Evolutionary conservation across 768 basidiomycete genomes (phyloP).

Genomic region (Russula emetica): DNA sequence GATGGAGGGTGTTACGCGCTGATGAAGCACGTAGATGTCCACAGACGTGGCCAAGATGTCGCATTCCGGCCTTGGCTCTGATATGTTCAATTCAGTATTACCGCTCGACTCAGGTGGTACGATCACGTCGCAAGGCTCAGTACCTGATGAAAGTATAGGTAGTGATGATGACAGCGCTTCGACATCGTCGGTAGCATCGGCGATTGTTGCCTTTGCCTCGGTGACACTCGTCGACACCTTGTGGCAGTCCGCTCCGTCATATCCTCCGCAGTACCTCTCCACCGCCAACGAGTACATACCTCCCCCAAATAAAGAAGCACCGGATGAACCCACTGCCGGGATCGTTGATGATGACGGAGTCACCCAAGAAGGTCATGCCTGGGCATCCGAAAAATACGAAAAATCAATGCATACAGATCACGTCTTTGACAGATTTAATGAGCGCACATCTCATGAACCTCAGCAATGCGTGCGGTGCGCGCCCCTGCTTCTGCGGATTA

Average conservation of each 20-base stretch:
- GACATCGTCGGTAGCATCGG: constrained; percentile 34
- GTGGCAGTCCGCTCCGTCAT: constrained; percentile 65
- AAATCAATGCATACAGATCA: constrained; percentile 75
- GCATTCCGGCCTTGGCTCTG: constrained; percentile 57
- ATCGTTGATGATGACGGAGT: constrained; percentile 40
- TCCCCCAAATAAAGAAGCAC: constrained; percentile 46
- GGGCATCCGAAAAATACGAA: constrained; percentile 76
- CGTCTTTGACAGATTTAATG: constrained; percentile 81
- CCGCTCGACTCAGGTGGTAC: constrained; percentile 1
- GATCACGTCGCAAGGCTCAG: constrained; percentile 4
- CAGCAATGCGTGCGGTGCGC: constrained; percentile 85
- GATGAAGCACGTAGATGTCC: constrained; percentile 15
- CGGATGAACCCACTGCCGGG: constrained; percentile 38
- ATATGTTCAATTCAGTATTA: constrained; percentile 50
- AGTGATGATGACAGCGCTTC: constrained; percentile 39
- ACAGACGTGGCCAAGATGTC: constrained; percentile 29
- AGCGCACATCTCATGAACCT: constrained; percentile 62
- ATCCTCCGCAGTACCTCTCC: constrained; percentile 67
- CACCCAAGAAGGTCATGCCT: constrained; percentile 46
- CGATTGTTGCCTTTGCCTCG: constrained; percentile 55
- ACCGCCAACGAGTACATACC: constrained; percentile 67
- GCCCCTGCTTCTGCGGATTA: neutral
- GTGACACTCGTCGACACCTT: constrained; percentile 53
- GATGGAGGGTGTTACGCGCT: neutral
- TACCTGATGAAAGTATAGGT: neutral